Evolutionary conservation across 306 rosid genomes (phyloP).

Genomic region (Quercus bicolor): DNA sequence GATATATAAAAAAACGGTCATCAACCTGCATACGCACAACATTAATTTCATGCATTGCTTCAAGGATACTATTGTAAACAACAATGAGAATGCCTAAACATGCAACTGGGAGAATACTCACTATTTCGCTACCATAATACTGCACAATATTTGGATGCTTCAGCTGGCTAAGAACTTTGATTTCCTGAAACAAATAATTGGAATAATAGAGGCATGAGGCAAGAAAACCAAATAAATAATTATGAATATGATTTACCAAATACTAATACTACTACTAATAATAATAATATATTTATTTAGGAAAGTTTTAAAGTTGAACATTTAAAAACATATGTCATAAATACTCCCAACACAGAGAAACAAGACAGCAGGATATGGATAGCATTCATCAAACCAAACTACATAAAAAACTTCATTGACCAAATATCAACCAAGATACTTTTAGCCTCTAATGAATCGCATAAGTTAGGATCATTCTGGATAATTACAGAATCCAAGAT

Average conservation of each 20-base stretch:
- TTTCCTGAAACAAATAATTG: conserved; percentile 55
- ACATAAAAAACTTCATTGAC: no score
- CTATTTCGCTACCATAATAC: conserved; percentile 90
- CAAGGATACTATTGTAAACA: neutral
- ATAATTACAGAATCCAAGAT: neutral
- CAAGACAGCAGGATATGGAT: no score
- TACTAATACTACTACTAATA: no score
- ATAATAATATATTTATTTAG: neutral
- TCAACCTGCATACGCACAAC: conserved; percentile 54
- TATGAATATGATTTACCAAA: neutral
- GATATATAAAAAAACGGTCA: conserved; percentile 75
- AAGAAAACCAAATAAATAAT: neutral
- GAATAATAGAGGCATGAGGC: conserved; percentile 16
- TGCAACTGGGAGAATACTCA: conserved; percentile 42
- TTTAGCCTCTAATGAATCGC: no score
- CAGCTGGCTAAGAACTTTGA: conserved; percentile 80
- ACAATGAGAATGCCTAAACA: conserved; percentile 15
- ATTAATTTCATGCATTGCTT: conserved; percentile 3
- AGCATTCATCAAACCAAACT: no score
- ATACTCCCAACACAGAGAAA: no score
- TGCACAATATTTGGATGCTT: conserved; percentile 93
- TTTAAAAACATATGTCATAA: no score
- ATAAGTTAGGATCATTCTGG: neutral
- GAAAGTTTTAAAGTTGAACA: neutral
- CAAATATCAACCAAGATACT: no score